Evolutionary conservation across 495 filamentous ascomycete species (phyloP).

Genomic region (Xylaria acuta): DNA sequence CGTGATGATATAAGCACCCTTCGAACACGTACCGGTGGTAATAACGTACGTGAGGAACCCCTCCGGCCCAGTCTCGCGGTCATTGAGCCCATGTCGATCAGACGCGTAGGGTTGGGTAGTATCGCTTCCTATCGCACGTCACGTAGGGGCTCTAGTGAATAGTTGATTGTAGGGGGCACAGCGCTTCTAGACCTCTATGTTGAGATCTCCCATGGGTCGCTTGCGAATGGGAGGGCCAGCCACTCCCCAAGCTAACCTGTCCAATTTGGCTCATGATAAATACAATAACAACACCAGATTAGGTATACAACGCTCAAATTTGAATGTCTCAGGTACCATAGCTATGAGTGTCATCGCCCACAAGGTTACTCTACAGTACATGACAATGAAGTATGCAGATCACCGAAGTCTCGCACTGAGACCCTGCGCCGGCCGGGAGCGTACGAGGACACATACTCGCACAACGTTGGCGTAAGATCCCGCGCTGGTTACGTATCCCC

Average conservation of each 20-base stretch:
- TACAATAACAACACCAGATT: neutral
- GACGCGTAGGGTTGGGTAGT: neutral
- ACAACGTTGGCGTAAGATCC: constrained; percentile 4
- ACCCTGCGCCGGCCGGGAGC: neutral
- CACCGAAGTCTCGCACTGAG: constrained; percentile 4
- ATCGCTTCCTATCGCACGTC: neutral
- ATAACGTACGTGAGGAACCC: neutral
- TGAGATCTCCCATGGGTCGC: neutral
- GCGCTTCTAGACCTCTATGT: neutral
- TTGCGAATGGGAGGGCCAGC: neutral
- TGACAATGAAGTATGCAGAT: constrained; percentile 9
- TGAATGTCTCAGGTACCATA: neutral
- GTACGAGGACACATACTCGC: neutral
- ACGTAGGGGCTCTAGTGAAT: neutral
- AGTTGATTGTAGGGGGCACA: neutral
- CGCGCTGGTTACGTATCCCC: constrained; percentile 4
- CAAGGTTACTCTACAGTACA: neutral
- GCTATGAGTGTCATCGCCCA: neutral
- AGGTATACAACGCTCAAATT: neutral
- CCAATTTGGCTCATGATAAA: neutral
- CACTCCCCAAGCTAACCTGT: neutral
- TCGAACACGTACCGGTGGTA: neutral
- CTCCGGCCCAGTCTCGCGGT: neutral
- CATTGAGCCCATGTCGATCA: neutral
- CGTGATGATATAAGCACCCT: neutral